phyloP scores from a whole-genome alignment of 2,329 filamentous ascomycete species.

The Nemania abortiva region DNA sequence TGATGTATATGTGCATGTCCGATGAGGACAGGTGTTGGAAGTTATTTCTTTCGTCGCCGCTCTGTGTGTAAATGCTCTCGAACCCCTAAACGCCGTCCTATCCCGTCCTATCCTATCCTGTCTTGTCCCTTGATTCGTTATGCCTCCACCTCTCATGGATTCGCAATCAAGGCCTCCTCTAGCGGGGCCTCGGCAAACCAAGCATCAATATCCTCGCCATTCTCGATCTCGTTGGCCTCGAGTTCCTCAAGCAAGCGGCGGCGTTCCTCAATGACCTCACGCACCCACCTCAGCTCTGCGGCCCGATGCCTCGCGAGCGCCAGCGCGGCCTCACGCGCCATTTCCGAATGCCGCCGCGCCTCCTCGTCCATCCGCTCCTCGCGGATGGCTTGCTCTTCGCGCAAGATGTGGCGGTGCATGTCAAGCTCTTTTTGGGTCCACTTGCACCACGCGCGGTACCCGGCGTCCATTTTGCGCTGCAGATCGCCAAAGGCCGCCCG shows the following conservation, averaged over 20 bases:
- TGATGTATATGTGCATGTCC: not conserved
- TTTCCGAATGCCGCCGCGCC: constrained; percentile 49
- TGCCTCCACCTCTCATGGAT: not conserved
- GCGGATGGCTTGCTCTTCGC: constrained; percentile 56
- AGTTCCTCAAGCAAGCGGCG: constrained; percentile 56
- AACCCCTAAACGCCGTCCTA: not conserved
- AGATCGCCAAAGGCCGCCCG: constrained; percentile 53
- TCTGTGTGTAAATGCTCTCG: not conserved
- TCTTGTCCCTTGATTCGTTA: not conserved
- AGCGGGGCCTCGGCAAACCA: constrained; percentile 43
- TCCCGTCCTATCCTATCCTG: not conserved
- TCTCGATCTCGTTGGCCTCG: constrained; percentile 59
- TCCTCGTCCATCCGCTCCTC: constrained; percentile 59
- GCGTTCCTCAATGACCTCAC: constrained; percentile 60
- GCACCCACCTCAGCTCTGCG: constrained; percentile 63
- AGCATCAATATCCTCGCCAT: constrained; percentile 46
- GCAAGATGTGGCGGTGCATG: constrained; percentile 52
- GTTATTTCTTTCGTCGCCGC: not conserved
- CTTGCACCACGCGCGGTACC: constrained; percentile 56
- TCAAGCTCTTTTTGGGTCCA: constrained; percentile 58
- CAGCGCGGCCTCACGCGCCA: constrained; percentile 47
- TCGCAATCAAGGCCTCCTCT: constrained; percentile 21
- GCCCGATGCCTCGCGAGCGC: constrained; percentile 52
- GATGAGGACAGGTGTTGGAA: not conserved
- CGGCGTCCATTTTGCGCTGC: constrained; percentile 57